Base-by-base conservation (phyloP, 2,329 filamentous ascomycete species). In the Orbilia ellipsospora region DNA sequence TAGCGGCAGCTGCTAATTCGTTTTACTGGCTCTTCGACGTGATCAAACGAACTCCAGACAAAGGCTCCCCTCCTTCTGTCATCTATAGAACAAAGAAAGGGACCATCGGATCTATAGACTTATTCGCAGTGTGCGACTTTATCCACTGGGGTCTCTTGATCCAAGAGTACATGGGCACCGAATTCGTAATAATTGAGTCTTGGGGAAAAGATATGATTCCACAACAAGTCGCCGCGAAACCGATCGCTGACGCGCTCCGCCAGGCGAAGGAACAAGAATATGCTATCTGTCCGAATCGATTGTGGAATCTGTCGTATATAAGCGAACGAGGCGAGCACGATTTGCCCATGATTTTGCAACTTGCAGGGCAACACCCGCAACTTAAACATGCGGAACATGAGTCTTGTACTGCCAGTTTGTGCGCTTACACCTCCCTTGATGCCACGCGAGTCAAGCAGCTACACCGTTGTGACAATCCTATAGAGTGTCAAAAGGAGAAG, bases 1-100 rank as follows among this genome's bases (percentile, higher is more conserved):
- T 69, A n/a, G 18, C 56, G 2, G 16, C 42, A 23, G 56, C 50
- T n/a, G 48, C 57, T 20, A 48, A 62, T 1, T 18, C 13, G 2
- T 55, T 48, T 8, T 69, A 61, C 44, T 69, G 65, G 65, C 20
- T 62, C 10, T 62, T 69, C 23, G 65, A 69, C 13, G 54, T 51
- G 8, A 55, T 45, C 2, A 62, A 55, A 60, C 56, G 65, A 6
- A 12, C 5, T 40, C 48, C 48, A 4, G 48, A 52, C 6, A 6
- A 4, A 18, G 18, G 48, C 50, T 1, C 5, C 0, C 26, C 28
- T 20, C 44, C 56, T 15, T 42, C 56, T 1, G 65, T 36, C 13
- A 69, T 15, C n/a, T 69, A 61, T 36, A 23, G 52, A 16, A 55
- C 56, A 16, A 44, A 45, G 2, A 26, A 44, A 15, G 36, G 20